phyloP scores from a whole-genome alignment of 768 basidiomycete genomes.

The Russula brevipes region DNA sequence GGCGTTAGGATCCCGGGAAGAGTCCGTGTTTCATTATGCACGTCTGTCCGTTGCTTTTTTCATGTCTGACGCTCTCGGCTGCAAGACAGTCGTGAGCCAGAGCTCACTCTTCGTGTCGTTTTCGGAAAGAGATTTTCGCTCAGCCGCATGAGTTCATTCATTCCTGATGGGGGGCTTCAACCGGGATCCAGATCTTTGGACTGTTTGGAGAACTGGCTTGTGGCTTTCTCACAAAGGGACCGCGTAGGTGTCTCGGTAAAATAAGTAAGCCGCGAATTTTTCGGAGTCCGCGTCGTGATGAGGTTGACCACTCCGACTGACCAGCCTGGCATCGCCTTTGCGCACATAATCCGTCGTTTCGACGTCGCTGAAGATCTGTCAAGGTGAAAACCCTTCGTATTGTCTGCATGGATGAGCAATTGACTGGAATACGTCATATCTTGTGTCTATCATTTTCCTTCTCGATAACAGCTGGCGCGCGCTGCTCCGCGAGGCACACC shows the following conservation, averaged over 20 bases:
- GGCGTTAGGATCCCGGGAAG: slow-evolving; percentile 13
- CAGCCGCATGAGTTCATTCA: slow-evolving; percentile 19
- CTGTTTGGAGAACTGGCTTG: slow-evolving; percentile 22
- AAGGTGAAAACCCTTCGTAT: neutral
- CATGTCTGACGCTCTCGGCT: neutral
- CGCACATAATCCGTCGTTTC: slow-evolving; percentile 25
- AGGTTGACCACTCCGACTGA: neutral
- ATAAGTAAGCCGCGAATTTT: slow-evolving; percentile 1
- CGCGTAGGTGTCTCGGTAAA: slow-evolving; percentile 26
- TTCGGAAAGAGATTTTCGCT: slow-evolving; percentile 15
- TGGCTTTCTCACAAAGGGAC: slow-evolving; percentile 26
- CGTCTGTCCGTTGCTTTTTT: too few relatives aligned
- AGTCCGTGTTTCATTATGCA: slow-evolving; percentile 4
- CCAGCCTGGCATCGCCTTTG: slow-evolving; percentile 25
- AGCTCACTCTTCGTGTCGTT: slow-evolving; percentile 17
- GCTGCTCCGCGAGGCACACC: too few relatives aligned
- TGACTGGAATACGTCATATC: neutral
- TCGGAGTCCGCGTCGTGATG: neutral
- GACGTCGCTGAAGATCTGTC: slow-evolving; percentile 19
- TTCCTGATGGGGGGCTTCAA: slow-evolving; percentile 25
- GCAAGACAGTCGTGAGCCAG: slow-evolving; percentile 15
- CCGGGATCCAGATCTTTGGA: slow-evolving; percentile 10
- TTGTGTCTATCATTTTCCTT: too few relatives aligned
- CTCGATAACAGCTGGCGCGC: too few relatives aligned
- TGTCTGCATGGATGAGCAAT: neutral